These are phyloP conservation scores for Suillus fuscotomentosus DNA, from an alignment of 768 basidiomycete genomes.

Conservation along the genomic window DNA sequence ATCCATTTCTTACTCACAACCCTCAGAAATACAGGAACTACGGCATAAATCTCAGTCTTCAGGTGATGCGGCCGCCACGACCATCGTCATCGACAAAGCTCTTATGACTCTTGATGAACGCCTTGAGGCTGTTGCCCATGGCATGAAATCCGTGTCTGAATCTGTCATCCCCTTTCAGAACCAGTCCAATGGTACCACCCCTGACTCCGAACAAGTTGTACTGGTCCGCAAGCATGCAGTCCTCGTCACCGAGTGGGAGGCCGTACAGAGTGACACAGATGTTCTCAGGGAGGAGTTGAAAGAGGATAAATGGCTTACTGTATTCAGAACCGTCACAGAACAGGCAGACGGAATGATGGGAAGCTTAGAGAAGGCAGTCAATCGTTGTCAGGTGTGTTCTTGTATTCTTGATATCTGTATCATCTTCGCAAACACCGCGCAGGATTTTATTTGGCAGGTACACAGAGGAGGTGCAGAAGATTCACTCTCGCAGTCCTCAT, in stretches of 20 bases:
- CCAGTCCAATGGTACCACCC: slow-evolving; percentile 45
- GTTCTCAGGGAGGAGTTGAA: slow-evolving; percentile 88
- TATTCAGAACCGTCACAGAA: slow-evolving; percentile 90
- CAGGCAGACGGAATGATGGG: slow-evolving; percentile 99
- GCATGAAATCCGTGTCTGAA: slow-evolving; percentile 68
- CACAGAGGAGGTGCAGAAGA: slow-evolving; percentile 56
- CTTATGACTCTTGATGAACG: slow-evolving; percentile 79
- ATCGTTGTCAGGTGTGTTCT: slow-evolving; percentile 76
- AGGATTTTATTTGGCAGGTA: slow-evolving; percentile 89
- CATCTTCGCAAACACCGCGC: slow-evolving; percentile 9
- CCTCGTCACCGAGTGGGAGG: slow-evolving; percentile 76
- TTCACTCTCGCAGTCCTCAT: slow-evolving; percentile 37
- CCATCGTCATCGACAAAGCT: slow-evolving; percentile 76
- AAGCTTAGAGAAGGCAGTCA: slow-evolving; percentile 89
- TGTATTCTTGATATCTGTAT: slow-evolving; percentile 8
- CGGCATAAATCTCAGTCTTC: slow-evolving; percentile 81
- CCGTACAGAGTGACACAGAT: slow-evolving; percentile 75
- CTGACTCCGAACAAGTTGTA: slow-evolving; percentile 37
- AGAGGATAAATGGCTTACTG: slow-evolving; percentile 96
- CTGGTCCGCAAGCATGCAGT: slow-evolving; percentile 74
- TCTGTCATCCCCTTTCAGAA: slow-evolving; percentile 60
- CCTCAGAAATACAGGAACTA: slow-evolving; percentile 85
- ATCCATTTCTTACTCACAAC: neutral
- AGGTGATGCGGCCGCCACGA: slow-evolving; percentile 54
- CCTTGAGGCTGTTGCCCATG: slow-evolving; percentile 68